Base-by-base conservation (phyloP, 2,329 filamentous ascomycete genomes). In the Colletotrichum cordylinicola region DNA sequence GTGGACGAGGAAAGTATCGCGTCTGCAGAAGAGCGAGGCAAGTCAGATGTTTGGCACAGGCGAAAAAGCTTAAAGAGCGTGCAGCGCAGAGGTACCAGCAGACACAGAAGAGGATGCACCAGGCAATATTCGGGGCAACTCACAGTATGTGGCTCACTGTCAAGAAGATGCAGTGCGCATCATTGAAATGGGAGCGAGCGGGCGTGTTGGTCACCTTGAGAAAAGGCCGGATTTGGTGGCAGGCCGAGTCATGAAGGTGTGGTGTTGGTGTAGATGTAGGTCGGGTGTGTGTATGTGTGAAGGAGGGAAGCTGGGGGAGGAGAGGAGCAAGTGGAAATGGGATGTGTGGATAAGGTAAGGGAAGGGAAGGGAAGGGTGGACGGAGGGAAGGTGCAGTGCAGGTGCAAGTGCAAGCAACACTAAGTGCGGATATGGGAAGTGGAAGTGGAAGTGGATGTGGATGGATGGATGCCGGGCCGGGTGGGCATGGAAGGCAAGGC, bases 11-110 rank as follows among this genome's bases (percentile, higher is more conserved):
- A 31, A 58, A 66, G 61, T 33, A 52, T 33, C 13, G 48, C n/a
- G 29, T 13, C 74, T 76, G 65, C 10, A 65, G 56, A 37, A 29
- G 58, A 29, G 39, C 56, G 64, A 66, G 66, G 61, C 18, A 74
- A 24, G 71, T 76, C 71, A 76, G 74, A 76, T 70, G 65, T 73
- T 55, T 31, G 65, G 74, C 60, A 55, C 64, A 60, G 43, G 24
- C 35, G 65, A 18, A 64, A 70, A 66, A 74, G 66, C 52, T 67
- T 56, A 64, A 62, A 33, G 60, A 60, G 60, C 52, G 65, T 37
- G 55, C 13, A 43, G 55, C 55, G 55, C 56, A 64, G 24, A 37
- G 56, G 33, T 58, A 29, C 73, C 33, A 35, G 18, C 39, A 29
- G 16, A 9, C 58, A 18, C 31, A 61, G 16, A 39, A 29, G 29